Evolutionary conservation across 1,284 basidiomycete genomes (phyloP).

Genomic region (Salmacisia buchloeana): DNA sequence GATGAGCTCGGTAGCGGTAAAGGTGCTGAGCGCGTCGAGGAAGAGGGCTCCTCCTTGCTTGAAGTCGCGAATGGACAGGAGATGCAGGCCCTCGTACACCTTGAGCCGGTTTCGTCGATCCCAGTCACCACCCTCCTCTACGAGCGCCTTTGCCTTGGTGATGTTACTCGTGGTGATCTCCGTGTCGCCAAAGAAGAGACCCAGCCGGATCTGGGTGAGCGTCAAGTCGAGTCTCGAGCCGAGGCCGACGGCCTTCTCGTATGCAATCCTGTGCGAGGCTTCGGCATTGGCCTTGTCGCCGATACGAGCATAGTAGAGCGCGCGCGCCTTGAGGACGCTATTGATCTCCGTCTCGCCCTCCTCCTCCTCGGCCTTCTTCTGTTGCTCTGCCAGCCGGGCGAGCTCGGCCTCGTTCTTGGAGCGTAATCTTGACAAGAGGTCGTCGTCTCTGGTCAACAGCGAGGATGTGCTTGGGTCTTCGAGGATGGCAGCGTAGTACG

Average conservation of each 20-base stretch:
- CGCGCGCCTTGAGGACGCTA: constrained; percentile 76
- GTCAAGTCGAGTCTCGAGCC: constrained; percentile 90
- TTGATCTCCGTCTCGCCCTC: constrained; percentile 91
- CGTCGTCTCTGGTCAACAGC: constrained; percentile 54
- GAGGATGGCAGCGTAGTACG: constrained; percentile 40
- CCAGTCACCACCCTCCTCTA: constrained; percentile 97
- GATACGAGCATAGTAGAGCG: constrained; percentile 79
- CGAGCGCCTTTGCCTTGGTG: constrained; percentile 76
- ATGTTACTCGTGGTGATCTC: constrained; percentile 69
- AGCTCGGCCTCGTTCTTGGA: constrained; percentile 71
- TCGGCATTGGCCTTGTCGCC: constrained; percentile 72
- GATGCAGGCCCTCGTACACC: constrained; percentile 84
- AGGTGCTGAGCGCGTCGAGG: constrained; percentile 84
- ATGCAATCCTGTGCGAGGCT: constrained; percentile 73
- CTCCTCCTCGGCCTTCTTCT: constrained; percentile 80
- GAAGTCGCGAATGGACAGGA: constrained; percentile 72
- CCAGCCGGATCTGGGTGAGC: constrained; percentile 80
- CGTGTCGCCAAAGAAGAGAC: constrained; percentile 82
- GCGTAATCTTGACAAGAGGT: constrained; percentile 66
- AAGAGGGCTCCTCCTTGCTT: constrained; percentile 62
- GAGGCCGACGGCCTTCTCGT: constrained; percentile 86
- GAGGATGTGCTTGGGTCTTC: constrained; percentile 48
- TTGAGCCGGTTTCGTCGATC: constrained; percentile 92
- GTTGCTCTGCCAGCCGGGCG: constrained; percentile 68
- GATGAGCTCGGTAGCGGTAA: constrained; percentile 84